Percentiles rank a stretch among this genome's conserved stretches.
phyloP scores from a whole-genome alignment of 108 stramenopile species.

The Skeletonema grethae region DNA sequence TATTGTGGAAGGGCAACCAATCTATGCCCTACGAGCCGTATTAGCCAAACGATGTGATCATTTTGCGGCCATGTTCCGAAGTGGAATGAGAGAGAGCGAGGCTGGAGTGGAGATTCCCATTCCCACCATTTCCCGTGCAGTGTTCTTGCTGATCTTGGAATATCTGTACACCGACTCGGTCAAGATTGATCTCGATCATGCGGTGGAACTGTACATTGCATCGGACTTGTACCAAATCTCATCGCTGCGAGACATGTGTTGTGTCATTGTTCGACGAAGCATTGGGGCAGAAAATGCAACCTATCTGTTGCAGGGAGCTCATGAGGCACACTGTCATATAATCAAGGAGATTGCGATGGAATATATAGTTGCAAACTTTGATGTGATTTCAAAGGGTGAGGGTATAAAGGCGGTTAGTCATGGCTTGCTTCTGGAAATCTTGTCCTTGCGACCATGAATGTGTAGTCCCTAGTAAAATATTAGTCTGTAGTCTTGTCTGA shows the following conservation, averaged over 20 bases:
- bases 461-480: neutral
- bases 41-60: constrained; percentile 91
- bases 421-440: constrained; percentile 88
- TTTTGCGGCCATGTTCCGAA: constrained; percentile 96
- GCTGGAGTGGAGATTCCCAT: constrained; percentile 66
- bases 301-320: constrained; percentile 85
- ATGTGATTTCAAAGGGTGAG: constrained; percentile 91
- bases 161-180: constrained; percentile 96
- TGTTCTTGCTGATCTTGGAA: constrained; percentile 91
- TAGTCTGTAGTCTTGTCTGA: neutral
- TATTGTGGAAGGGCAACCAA: constrained; percentile 83
- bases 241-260: constrained; percentile 92
- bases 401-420: constrained; percentile 94
- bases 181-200: constrained; percentile 84
- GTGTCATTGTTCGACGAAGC: constrained; percentile 84
- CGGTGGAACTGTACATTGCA: constrained; percentile 92
- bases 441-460: constrained; percentile 62
- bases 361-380: constrained; percentile 94
- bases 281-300: constrained; percentile 86
- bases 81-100: constrained; percentile 88
- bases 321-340: constrained; percentile 88
- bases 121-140: constrained; percentile 68
- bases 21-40: constrained; percentile 90
- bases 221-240: constrained; percentile 93
- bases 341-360: constrained; percentile 90